These are phyloP conservation scores for Pleomassaria siparia DNA, from an alignment of 2,329 filamentous ascomycete genomes.

Conservation along the genomic window DNA sequence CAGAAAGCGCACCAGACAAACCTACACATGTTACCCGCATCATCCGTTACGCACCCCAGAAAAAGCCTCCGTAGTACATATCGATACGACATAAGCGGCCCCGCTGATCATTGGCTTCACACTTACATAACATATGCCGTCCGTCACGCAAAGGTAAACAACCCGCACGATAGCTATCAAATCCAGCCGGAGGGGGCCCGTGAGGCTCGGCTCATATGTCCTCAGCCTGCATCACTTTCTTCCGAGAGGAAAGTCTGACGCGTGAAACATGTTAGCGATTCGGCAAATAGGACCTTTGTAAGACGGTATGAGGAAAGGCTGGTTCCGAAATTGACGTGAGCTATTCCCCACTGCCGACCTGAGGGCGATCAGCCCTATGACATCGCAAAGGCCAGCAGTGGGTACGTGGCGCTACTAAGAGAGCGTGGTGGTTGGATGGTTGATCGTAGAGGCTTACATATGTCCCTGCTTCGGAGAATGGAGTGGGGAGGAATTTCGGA, in stretches of 20 bases:
- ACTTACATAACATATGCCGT: background rate
- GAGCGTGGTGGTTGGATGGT: background rate
- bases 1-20: background rate
- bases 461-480: slow-evolving; percentile 14
- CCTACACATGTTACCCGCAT: slow-evolving; percentile 7
- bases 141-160: slow-evolving; percentile 5
- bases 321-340: background rate
- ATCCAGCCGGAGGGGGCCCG: slow-evolving; percentile 11
- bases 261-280: background rate
- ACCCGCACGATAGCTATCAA: background rate
- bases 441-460: background rate
- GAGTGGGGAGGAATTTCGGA: slow-evolving; percentile 14
- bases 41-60: no score
- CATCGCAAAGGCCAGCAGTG: background rate
- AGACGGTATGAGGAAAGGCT: background rate
- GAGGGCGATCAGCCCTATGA: slow-evolving; percentile 5
- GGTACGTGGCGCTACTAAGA: background rate
- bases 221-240: no score
- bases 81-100: slow-evolving; percentile 11
- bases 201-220: slow-evolving; percentile 7
- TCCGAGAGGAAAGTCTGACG: no score
- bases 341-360: background rate
- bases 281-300: background rate
- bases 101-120: slow-evolving; percentile 2
- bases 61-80: background rate